phyloP scores from a whole-genome alignment of 306 rosid species.

The Acacia melanoxylon region DNA sequence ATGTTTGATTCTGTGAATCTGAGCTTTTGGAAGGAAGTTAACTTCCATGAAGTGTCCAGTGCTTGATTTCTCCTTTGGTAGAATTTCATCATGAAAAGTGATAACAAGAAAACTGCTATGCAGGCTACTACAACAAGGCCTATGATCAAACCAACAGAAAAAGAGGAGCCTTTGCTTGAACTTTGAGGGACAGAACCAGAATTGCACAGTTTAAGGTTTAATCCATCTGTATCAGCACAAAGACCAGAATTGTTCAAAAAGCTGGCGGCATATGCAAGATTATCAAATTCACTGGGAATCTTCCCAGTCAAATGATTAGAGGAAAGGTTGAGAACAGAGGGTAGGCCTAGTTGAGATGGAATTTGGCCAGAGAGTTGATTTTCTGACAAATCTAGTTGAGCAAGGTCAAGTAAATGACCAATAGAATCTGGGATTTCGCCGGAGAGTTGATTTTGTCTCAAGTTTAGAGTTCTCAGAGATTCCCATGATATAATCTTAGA shows the following conservation, averaged over 20 bases:
- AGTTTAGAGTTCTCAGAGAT: conserved; percentile 32
- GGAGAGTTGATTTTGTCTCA: conserved; percentile 40
- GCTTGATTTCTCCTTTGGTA: conserved; percentile 37
- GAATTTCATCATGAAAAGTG: conserved; percentile 30
- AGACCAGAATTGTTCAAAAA: conserved; percentile 76
- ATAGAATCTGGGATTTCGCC: conserved; percentile 40
- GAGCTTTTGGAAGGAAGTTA: conserved; percentile 65
- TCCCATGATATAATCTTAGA: conserved; percentile 34
- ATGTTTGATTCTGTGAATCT: conserved; percentile 61
- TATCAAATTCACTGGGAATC: conserved; percentile 53
- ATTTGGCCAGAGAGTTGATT: conserved; percentile 58
- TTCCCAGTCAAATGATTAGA: conserved; percentile 54
- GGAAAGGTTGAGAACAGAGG: conserved; percentile 40
- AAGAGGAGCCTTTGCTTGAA: conserved; percentile 43
- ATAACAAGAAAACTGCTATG: conserved; percentile 26
- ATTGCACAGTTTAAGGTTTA: conserved; percentile 47
- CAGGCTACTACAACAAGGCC: conserved; percentile 21
- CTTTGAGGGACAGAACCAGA: conserved; percentile 12
- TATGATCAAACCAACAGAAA: conserved; percentile 50
- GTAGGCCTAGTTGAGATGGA: conserved; percentile 36
- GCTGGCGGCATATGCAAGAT: conserved; percentile 40
- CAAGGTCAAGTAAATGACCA: conserved; percentile 37
- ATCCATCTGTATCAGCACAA: conserved; percentile 38
- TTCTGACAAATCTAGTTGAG: conserved; percentile 48
- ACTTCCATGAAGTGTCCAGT: conserved; percentile 56